Percentiles rank a stretch among this genome's conserved stretches.
Conservation (phyloP, 2,329 filamentous ascomycete genomes). For the Zasmidium citrigriseum region DNA sequence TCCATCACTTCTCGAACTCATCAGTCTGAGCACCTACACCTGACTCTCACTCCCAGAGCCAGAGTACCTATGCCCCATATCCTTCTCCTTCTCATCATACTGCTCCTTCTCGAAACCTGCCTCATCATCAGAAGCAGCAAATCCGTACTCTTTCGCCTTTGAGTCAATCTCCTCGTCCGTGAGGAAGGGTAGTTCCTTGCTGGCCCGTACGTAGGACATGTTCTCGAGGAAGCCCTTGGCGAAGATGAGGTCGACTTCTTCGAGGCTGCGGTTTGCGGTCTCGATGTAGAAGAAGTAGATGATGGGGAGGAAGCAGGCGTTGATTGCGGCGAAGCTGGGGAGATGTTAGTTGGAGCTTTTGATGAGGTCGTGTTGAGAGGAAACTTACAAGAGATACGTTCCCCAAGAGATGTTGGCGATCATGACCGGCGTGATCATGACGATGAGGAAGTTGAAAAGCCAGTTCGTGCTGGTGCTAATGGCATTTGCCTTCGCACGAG, state of each 20-base stretch:
- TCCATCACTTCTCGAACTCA: too few relatives aligned
- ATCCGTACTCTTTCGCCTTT: constrained; percentile 37
- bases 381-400: constrained; percentile 9
- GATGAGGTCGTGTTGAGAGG: neutral
- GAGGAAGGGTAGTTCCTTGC: constrained; percentile 37
- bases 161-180: constrained; percentile 35
- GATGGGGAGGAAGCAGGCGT: constrained; percentile 19
- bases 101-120: constrained; percentile 7
- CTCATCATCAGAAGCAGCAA: constrained; percentile 34
- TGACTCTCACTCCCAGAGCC: too few relatives aligned
- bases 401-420: constrained; percentile 31
- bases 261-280: constrained; percentile 33
- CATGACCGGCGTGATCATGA: constrained; percentile 24
- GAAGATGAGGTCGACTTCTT: constrained; percentile 39
- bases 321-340: constrained; percentile 23
- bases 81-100: constrained; percentile 10
- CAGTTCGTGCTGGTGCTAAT: constrained; percentile 40
- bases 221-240: constrained; percentile 32
- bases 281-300: constrained; percentile 39
- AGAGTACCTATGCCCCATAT: constrained; percentile 7
- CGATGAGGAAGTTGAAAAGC: constrained; percentile 48
- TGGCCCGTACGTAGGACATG: constrained; percentile 38
- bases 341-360: constrained; percentile 5
- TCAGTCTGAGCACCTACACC: too few relatives aligned
- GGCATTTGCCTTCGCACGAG: constrained; percentile 57